These are phyloP conservation scores for Solioccasus polychromus DNA, from an alignment of 768 basidiomycete species.

Conservation along the genomic window DNA sequence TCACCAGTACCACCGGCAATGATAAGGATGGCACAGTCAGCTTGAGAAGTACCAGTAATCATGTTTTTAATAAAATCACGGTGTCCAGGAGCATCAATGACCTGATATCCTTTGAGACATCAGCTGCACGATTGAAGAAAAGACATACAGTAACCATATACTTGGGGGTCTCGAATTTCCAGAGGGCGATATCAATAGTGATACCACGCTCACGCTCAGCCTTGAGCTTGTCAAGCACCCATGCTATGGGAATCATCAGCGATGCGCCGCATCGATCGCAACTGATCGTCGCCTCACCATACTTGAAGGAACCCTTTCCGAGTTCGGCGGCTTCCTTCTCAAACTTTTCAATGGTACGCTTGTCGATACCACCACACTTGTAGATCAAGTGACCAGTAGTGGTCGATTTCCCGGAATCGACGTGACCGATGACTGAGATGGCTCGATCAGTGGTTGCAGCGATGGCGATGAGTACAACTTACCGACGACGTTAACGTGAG, in stretches of 20 bases:
- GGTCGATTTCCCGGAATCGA: slow-evolving; percentile 99
- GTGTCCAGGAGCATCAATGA: slow-evolving; percentile 99
- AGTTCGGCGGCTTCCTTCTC: slow-evolving; percentile 99
- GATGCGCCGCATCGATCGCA: slow-evolving; percentile 12
- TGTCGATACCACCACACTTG: slow-evolving; percentile 99
- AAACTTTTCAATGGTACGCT: slow-evolving; percentile 99
- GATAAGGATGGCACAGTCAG: slow-evolving; percentile 99
- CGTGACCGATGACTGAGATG: slow-evolving; percentile 88
- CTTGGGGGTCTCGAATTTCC: slow-evolving; percentile 99
- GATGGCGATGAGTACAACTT: slow-evolving; percentile 32
- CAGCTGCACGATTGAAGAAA: background rate
- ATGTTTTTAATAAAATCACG: slow-evolving; percentile 99
- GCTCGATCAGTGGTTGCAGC: slow-evolving; percentile 26
- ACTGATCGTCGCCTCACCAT: slow-evolving; percentile 57
- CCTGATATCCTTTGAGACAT: slow-evolving; percentile 43
- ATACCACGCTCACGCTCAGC: slow-evolving; percentile 99
- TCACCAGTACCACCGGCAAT: slow-evolving; percentile 99
- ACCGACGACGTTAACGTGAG: slow-evolving; percentile 98
- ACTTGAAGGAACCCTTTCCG: slow-evolving; percentile 98
- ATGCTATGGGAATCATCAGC: slow-evolving; percentile 57
- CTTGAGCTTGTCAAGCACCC: slow-evolving; percentile 99
- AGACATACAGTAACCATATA: slow-evolving; percentile 83
- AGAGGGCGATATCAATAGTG: slow-evolving; percentile 99
- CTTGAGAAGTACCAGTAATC: slow-evolving; percentile 99
- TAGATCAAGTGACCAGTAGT: slow-evolving; percentile 99